phyloP scores from a whole-genome alignment of 2,329 filamentous ascomycete genomes.

The Metarhizium humberi region DNA sequence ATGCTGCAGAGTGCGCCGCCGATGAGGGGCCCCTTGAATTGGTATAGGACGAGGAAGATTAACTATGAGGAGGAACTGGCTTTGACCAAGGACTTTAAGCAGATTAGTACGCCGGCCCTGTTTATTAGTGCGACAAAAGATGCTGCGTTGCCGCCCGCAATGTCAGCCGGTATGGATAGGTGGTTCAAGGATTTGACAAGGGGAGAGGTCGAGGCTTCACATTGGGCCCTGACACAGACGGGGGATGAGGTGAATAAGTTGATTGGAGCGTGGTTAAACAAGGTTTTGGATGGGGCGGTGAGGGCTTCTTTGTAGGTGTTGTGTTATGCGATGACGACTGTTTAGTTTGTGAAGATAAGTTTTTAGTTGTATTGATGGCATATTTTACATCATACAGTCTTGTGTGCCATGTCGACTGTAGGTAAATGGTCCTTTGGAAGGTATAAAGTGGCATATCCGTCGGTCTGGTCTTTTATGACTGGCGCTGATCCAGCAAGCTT shows the following conservation, averaged over 20 bases:
- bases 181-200: slow-evolving; percentile 55
- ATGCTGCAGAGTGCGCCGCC: slow-evolving; percentile 45
- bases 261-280: slow-evolving; percentile 56
- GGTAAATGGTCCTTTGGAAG: too few relatives aligned
- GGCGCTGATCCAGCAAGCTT: background rate
- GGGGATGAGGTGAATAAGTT: slow-evolving; percentile 60
- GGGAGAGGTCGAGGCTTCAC: slow-evolving; percentile 56
- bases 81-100: slow-evolving; percentile 46
- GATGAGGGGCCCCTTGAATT: slow-evolving; percentile 73
- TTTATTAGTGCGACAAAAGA: slow-evolving; percentile 69
- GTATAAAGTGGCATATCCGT: background rate
- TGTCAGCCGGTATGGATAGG: slow-evolving; percentile 64
- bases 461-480: background rate
- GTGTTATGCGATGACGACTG: background rate
- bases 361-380: background rate
- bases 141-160: slow-evolving; percentile 57
- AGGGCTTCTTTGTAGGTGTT: slow-evolving; percentile 18
- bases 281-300: slow-evolving; percentile 19
- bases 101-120: slow-evolving; percentile 55
- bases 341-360: background rate
- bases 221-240: slow-evolving; percentile 78
- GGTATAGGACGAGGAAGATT: slow-evolving; percentile 68
- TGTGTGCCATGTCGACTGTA: background rate
- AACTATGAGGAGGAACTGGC: slow-evolving; percentile 69
- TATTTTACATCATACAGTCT: background rate